Evolutionary conservation across 2,329 filamentous ascomycete species (phyloP).

Genomic region (Diaporthe batatas): DNA sequence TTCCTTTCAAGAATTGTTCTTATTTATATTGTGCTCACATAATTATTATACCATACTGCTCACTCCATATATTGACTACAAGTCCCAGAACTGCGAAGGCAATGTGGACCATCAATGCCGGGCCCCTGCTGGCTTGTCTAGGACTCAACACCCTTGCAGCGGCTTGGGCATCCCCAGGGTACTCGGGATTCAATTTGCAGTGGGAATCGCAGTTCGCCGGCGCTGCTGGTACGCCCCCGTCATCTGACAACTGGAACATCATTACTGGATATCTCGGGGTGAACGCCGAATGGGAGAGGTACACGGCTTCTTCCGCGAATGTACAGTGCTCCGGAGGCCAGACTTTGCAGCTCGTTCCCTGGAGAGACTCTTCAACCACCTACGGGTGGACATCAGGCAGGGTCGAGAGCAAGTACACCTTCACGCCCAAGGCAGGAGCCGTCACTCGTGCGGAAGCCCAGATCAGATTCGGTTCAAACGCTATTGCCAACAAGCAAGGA

Average conservation of each 20-base stretch:
- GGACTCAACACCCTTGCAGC: constrained; percentile 46
- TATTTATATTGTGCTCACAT: not conserved
- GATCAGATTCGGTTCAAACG: constrained; percentile 59
- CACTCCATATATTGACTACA: not conserved
- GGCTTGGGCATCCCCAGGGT: constrained; percentile 55
- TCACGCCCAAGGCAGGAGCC: constrained; percentile 57
- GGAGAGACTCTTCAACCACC: constrained; percentile 49
- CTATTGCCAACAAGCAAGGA: constrained; percentile 57
- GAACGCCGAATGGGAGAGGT: constrained; percentile 64
- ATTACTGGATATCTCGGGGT: constrained; percentile 58
- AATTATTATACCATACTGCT: not conserved
- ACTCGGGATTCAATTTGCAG: constrained; percentile 56
- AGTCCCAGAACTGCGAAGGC: not conserved
- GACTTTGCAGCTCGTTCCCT: constrained; percentile 66
- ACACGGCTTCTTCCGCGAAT: constrained; percentile 59
- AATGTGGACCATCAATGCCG: not conserved
- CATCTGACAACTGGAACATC: constrained; percentile 60
- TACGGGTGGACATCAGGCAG: constrained; percentile 64
- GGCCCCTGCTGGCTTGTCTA: constrained; percentile 17
- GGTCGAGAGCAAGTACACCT: constrained; percentile 62
- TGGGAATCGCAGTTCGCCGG: constrained; percentile 63
- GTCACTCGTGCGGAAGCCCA: constrained; percentile 59
- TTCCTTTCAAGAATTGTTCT: not conserved
- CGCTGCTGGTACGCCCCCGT: constrained; percentile 53
- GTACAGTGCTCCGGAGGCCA: constrained; percentile 64